Evolutionary conservation across 257 asterid species (phyloP), one percentile per base, ranked within the genome.

Genomic region (Solanum acaule): DNA sequence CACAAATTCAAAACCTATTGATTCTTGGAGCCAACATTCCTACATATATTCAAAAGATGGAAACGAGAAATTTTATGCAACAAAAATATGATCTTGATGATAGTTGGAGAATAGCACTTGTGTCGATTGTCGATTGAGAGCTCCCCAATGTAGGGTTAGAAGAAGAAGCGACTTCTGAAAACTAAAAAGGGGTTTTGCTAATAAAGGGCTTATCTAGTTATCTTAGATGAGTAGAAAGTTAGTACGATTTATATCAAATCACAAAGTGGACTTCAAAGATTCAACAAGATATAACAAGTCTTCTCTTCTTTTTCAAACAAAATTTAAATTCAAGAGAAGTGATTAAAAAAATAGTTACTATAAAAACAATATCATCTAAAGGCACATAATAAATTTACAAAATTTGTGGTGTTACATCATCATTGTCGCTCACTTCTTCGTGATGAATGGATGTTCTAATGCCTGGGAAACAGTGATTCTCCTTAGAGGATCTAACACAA

Each of bases 391-490:
- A 14, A 29, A 70, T 70, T 29, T 52, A 70, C 38, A 70, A 71
- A 71, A 31, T 27, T 68, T 29, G 37, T 1, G 76, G 37, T 27
- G 23, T 68, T 68, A 27, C 76, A 92, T 92, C 98, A 96, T 94
- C 94, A 92, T 89, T 94, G 91, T 89, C 91, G 92, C 90, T 96
- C 99, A 94, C 99, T 97, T 94, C 98, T 98, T 99, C 92, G 98
- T 96, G 97, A 96, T 95, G 98, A 96, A 97, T 89, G 99, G 98
- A 88, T 97, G 99, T 91, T 95, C 89, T 93, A 97, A 90, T 72
- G 99, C 99, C 93, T 96, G 99, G 87, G 98, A 94, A 22, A 96
- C 99, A 46, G 91, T 96, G 65, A 97, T 83, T 90, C 99, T 95
- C 94, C 95, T 97, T 88, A 95, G 98, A 78, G 98, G 99, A 91